Percentiles rank a stretch among this genome's conserved stretches.
Conservation (phyloP, 306 rosid genomes). For the Cicer arietinum region DNA sequence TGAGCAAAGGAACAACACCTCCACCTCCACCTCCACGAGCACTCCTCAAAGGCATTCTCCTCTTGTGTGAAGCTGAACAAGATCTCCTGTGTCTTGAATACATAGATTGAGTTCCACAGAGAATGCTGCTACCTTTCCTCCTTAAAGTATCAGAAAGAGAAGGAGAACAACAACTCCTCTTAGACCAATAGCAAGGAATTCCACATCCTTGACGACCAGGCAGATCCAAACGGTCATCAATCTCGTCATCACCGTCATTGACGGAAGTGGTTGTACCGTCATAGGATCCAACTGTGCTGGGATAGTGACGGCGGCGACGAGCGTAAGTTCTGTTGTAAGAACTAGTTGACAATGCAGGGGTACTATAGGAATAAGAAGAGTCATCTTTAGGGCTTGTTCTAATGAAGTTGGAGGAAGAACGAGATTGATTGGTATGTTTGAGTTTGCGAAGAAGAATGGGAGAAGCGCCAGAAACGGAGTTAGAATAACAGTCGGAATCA, state of each 20-base stretch:
- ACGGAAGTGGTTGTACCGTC: constrained; percentile 84
- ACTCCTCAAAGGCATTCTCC: constrained; percentile 65
- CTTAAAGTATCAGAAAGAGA: constrained; percentile 82
- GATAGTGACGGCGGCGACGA: constrained; percentile 47
- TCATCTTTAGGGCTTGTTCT: constrained; percentile 67
- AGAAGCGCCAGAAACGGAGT: constrained; percentile 70
- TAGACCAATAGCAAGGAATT: constrained; percentile 95
- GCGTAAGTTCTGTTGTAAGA: constrained; percentile 67
- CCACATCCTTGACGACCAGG: constrained; percentile 93
- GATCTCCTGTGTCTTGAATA: constrained; percentile 62
- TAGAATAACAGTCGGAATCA: constrained; percentile 66
- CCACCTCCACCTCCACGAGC: constrained; percentile 41
- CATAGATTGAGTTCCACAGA: constrained; percentile 74
- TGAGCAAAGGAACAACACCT: constrained; percentile 85
- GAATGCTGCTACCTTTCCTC: constrained; percentile 82
- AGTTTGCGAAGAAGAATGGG: constrained; percentile 66
- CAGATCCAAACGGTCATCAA: constrained; percentile 74
- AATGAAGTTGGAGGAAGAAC: constrained; percentile 60
- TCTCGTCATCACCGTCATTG: constrained; percentile 77
- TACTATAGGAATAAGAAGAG: constrained; percentile 85
- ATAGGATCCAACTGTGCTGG: constrained; percentile 94
- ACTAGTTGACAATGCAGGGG: constrained; percentile 94
- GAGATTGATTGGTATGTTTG: constrained; percentile 62
- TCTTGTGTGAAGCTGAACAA: constrained; percentile 58
- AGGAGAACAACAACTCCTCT: constrained; percentile 88